Evolutionary conservation across 148 eudicot species (phyloP).

Genomic region (Fagopyrum tataricum): DNA sequence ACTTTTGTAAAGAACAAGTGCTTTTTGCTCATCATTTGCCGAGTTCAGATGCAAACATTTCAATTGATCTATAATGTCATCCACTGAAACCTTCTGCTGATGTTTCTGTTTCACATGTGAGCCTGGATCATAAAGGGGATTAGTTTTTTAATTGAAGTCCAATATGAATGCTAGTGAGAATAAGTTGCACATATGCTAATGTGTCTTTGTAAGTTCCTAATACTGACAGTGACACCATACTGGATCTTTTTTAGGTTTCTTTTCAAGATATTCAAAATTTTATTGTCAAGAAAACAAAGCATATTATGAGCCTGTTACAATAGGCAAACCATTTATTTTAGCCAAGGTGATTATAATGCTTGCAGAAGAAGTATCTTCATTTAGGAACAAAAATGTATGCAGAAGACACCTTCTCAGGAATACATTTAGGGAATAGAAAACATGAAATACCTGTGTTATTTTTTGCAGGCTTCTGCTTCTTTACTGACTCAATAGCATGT

Average conservation of each 20-base stretch:
- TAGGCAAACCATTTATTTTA: too few relatives aligned
- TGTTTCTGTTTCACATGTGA: conserved; percentile 16
- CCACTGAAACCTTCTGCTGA: conserved; percentile 17
- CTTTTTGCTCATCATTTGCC: conserved; percentile 22
- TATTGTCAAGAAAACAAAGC: background rate
- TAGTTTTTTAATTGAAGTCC: background rate
- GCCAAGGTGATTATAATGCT: background rate
- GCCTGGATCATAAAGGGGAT: conserved; percentile 21
- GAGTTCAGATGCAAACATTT: conserved; percentile 28
- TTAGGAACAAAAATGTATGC: background rate
- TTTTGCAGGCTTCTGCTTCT: conserved; percentile 15
- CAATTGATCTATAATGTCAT: conserved; percentile 28
- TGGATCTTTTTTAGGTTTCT: background rate
- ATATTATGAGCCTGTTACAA: too few relatives aligned
- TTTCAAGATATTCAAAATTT: background rate
- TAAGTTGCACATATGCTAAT: background rate
- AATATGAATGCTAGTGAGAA: background rate
- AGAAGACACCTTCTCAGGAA: conserved; percentile 13
- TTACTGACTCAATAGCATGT: conserved; percentile 17
- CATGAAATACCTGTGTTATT: conserved; percentile 15
- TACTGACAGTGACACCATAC: background rate
- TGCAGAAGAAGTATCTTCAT: background rate
- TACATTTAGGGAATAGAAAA: background rate
- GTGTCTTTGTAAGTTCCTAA: background rate
- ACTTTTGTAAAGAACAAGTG: conserved; percentile 49